These are phyloP conservation scores for Voacanga thouarsii DNA, from an alignment of 257 asterid species.

Conservation along the genomic window DNA sequence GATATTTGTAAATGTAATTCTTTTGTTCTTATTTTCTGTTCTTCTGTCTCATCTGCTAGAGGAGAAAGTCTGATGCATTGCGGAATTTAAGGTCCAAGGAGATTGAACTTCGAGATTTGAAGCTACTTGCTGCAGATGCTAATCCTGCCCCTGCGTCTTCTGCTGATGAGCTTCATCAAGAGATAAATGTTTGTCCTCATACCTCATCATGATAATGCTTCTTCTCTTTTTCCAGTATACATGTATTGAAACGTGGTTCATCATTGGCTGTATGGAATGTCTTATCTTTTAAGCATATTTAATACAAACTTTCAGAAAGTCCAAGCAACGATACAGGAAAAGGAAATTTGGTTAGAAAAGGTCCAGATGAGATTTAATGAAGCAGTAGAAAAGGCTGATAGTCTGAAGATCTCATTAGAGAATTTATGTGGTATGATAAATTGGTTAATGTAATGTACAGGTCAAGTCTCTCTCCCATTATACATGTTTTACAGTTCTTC, in stretches of 20 bases:
- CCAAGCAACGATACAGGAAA: constrained; percentile 46
- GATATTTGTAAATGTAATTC: neutral
- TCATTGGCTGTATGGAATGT: constrained; percentile 6
- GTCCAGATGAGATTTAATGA: constrained; percentile 47
- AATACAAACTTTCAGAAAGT: constrained; percentile 49
- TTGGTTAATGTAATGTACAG: constrained; percentile 14
- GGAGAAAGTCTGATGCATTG: constrained; percentile 44
- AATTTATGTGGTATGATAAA: constrained; percentile 61
- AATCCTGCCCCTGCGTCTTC: constrained; percentile 47
- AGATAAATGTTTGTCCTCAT: constrained; percentile 54
- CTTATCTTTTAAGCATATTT: constrained; percentile 8
- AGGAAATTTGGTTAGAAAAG: constrained; percentile 46
- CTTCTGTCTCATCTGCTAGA: constrained; percentile 37
- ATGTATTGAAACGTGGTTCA: constrained; percentile 5
- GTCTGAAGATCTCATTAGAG: constrained; percentile 43
- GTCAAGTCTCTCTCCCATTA: constrained; percentile 16
- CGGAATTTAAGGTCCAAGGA: constrained; percentile 50
- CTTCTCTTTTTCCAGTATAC: constrained; percentile 2
- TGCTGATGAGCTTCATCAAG: constrained; percentile 68
- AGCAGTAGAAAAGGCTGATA: constrained; percentile 50
- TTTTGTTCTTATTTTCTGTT: constrained; percentile 12
- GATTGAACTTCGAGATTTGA: constrained; percentile 53
- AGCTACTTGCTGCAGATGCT: constrained; percentile 48
- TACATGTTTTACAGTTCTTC: constrained; percentile 14
- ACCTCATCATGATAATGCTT: constrained; percentile 7